Percentiles rank a stretch among this genome's conserved stretches.
Evolutionary conservation across 2,329 filamentous ascomycete genomes (phyloP).

Genomic region (Lachnellula willkommii): DNA sequence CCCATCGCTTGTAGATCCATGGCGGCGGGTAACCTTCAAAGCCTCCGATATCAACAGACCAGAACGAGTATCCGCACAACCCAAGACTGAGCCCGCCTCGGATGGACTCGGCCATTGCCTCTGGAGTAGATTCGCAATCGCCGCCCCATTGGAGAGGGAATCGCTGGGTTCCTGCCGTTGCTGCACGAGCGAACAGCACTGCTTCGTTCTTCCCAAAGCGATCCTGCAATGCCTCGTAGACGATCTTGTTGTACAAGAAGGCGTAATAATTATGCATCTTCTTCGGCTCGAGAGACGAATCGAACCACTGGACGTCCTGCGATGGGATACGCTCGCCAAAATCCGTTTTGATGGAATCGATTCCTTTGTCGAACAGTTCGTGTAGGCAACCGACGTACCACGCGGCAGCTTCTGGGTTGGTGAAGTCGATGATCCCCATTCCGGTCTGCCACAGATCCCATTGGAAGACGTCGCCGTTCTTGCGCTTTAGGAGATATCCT

Average conservation of each 20-base stretch:
- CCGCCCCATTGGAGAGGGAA: conserved; percentile 59
- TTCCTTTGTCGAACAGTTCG: conserved; percentile 51
- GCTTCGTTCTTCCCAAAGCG: conserved; percentile 44
- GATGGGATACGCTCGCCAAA: conserved; percentile 58
- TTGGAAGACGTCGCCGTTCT: conserved; percentile 55
- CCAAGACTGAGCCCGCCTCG: conserved; percentile 53
- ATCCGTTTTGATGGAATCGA: conserved; percentile 60
- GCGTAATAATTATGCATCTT: conserved; percentile 63
- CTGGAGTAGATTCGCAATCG: conserved; percentile 57
- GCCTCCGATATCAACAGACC: conserved; percentile 58
- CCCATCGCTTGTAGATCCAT: conserved; percentile 60
- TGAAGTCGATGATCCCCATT: conserved; percentile 59
- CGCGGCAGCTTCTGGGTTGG: conserved; percentile 51
- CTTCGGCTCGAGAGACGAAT: conserved; percentile 43
- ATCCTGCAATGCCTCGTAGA: conserved; percentile 49
- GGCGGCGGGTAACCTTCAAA: conserved; percentile 55
- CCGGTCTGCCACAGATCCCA: conserved; percentile 62
- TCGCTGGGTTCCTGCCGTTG: conserved; percentile 53
- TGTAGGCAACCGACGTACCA: conserved; percentile 52
- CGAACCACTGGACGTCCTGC: conserved; percentile 49
- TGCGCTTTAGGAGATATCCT: conserved; percentile 55
- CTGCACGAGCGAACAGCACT: conserved; percentile 54
- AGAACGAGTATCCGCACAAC: conserved; percentile 54
- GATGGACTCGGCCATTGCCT: conserved; percentile 57
- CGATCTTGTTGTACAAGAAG: conserved; percentile 55